A percentile compares a stretch with the other conserved stretches of the same genome.
phyloP scores from a whole-genome alignment of 352 stramenopile species.

The Globisporangium paddicum region DNA sequence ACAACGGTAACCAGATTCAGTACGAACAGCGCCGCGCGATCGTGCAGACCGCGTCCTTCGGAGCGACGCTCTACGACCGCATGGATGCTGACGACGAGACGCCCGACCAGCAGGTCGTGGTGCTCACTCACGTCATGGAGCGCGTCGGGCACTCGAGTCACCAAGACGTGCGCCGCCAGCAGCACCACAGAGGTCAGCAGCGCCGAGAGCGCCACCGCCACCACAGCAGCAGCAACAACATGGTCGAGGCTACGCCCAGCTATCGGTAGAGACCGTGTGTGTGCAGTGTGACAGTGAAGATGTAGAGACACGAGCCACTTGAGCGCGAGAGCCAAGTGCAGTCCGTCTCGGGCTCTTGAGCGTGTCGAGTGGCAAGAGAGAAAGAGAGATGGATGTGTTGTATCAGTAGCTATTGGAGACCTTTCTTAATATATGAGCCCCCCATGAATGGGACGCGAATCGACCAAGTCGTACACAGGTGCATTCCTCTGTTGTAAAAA shows the following conservation, averaged over 20 bases:
- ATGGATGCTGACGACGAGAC: background rate
- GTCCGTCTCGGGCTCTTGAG: background rate
- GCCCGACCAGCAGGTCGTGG: conserved; percentile 9
- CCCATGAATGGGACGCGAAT: too few species aligned
- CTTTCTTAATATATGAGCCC: conserved; percentile 3
- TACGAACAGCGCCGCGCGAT: conserved; percentile 2
- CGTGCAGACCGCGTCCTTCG: background rate
- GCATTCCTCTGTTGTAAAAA: background rate
- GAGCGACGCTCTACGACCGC: conserved; percentile 3
- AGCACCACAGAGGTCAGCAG: background rate
- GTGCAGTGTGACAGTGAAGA: background rate
- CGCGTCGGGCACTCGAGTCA: background rate
- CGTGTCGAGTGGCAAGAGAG: background rate
- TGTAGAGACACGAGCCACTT: background rate
- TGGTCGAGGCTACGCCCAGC: background rate
- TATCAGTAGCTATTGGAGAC: conserved; percentile 1
- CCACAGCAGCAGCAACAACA: background rate
- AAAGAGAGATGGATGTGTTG: background rate
- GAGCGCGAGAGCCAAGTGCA: background rate
- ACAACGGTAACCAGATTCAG: conserved; percentile 25
- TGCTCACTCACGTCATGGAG: conserved; percentile 12
- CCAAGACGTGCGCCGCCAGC: conserved; percentile 12
- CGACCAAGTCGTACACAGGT: too few species aligned
- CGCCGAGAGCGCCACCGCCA: background rate
- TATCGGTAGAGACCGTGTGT: background rate